Base-by-base conservation (phyloP, 139 green algal genomes). In the Chlamydomonas asymmetrica region DNA sequence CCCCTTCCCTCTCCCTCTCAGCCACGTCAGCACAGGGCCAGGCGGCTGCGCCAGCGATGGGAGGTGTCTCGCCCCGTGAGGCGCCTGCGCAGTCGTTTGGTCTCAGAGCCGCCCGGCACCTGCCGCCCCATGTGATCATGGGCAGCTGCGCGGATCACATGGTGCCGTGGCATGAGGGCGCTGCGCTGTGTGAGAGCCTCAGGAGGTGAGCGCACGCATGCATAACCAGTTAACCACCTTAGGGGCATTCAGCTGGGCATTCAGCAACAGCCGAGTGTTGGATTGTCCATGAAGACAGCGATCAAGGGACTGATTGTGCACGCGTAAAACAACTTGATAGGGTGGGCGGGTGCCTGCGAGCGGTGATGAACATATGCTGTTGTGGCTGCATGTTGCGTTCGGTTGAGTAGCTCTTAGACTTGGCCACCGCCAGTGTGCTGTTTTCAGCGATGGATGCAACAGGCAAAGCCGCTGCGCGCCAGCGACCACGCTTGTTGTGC, bases 151-250 rank as follows among this genome's bases (percentile, higher is more conserved):
- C 71, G 4, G 78, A 79, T 32, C 76, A 82, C 64, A 74, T 79
- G 80, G 80, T 85, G 16, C 80, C 80, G 2, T 85, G 80, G 75
- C 80, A 85, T 63, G 80, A 85, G 57, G 70, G 80, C 3, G 81
- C 81, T 8, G 68, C 80, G 73, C 62, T 80, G 27, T 75, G 67
- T 48, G 40, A 27, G 0, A 31, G 29, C 32, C 59, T 80, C 45
- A 25, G 16, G 7, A 48, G 43, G 61, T 65, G 41, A 2, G 50
- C 31, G 29, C 0, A 3, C 2, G 61, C 5, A 5, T 63, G 56
- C 2, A 23, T 25, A 48, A 16, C 5, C 27, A 31, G 6, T 35
- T 4, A 48, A 5, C 20, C 27, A 31, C 38, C 52, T 6, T 9
- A 56, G 18, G 9, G 16, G 23, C 22, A 31, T 16, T 25, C 9